Evolutionary conservation across 2,329 filamentous ascomycete species (phyloP).

Genomic region (Geoglossum cookeanum): DNA sequence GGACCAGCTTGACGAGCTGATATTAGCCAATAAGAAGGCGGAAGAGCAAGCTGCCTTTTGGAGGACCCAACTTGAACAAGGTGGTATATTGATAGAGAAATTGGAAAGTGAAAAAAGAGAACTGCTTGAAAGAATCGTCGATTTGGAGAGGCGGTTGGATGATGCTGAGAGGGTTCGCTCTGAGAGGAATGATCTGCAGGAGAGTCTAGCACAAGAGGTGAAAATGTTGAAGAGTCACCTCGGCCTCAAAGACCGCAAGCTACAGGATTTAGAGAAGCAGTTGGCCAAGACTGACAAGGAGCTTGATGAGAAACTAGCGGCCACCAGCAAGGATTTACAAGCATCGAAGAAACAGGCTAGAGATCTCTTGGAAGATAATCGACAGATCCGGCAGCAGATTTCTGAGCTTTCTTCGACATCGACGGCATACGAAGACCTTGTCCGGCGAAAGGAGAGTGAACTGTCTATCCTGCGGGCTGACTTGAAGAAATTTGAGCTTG

Average conservation of each 20-base stretch:
- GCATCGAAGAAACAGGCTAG: constrained; percentile 53
- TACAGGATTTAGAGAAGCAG: constrained; percentile 69
- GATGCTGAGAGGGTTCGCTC: constrained; percentile 52
- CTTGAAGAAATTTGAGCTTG: constrained; percentile 62
- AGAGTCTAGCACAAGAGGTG: constrained; percentile 61
- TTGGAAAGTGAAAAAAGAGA: constrained; percentile 74
- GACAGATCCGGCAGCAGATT: constrained; percentile 66
- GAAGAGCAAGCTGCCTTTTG: constrained; percentile 69
- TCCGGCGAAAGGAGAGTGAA: constrained; percentile 87
- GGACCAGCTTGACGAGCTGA: constrained; percentile 75
- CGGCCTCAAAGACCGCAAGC: constrained; percentile 71
- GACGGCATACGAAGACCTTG: constrained; percentile 84
- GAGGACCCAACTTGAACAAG: constrained; percentile 74
- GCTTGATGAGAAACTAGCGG: constrained; percentile 64
- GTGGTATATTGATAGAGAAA: constrained; percentile 65
- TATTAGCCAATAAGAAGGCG: constrained; percentile 73
- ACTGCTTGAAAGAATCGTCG: constrained; percentile 44
- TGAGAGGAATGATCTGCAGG: constrained; percentile 57
- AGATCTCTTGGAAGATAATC: constrained; percentile 61
- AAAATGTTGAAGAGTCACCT: constrained; percentile 85
- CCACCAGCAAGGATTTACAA: constrained; percentile 62
- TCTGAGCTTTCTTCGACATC: constrained; percentile 77
- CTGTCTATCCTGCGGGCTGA: constrained; percentile 69
- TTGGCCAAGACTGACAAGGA: constrained; percentile 76
- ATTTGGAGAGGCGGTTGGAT: constrained; percentile 51